Base-by-base conservation (phyloP, 2,329 filamentous ascomycete genomes). In the Ceratocystiopsis minuta region DNA sequence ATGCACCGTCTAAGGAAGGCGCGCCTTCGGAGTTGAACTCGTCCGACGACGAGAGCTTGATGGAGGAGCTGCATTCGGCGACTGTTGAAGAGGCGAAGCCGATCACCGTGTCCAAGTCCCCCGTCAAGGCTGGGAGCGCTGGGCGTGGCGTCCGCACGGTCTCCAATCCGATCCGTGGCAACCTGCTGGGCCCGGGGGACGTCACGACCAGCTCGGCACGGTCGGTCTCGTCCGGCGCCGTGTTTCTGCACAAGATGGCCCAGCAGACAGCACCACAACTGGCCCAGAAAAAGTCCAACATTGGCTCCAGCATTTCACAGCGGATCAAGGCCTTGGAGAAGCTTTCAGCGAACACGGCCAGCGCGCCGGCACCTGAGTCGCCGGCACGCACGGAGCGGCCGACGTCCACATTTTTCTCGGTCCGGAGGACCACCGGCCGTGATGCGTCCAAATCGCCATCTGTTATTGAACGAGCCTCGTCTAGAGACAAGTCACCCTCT, bases 271-370 rank as follows among this genome's bases (percentile, higher is more conserved):
- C 58, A 14, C 55, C 70, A 14, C 67, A 68, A 40, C 54, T 79
- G 39, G 63, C 68, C 38, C 65, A 72, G 4, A 85, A 82, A 56
- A 92, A 87, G 56, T 69, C 78, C 49, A 90, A 83, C 52, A 72
- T 96, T 18, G 87, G 85, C 9, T 86, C 82, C 10, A 86, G 84
- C 50, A 95, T 98, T 46, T 92, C 88, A 3, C 84, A 88, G 57
- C 79, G 90, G 36, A 96, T 96, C 57, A 92, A 94, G 59, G 86
- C 87, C 7, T 66, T 98, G 41, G 83, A 94, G 55, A 87, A 85
- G 57, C 69, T 90, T 49, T 69, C 78, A 45, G 60, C 67, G 54
- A 54, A 56, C 54, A 47, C 57, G 37, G 50, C 55, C 11, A 48
- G 55, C 43, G 20, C 46, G 43, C 17, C 38, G 39, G n/a, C 47